Evolutionary conservation across 495 filamentous ascomycete species (phyloP), one percentile per base, ranked within the genome.

Genomic region (Podospora australis): DNA sequence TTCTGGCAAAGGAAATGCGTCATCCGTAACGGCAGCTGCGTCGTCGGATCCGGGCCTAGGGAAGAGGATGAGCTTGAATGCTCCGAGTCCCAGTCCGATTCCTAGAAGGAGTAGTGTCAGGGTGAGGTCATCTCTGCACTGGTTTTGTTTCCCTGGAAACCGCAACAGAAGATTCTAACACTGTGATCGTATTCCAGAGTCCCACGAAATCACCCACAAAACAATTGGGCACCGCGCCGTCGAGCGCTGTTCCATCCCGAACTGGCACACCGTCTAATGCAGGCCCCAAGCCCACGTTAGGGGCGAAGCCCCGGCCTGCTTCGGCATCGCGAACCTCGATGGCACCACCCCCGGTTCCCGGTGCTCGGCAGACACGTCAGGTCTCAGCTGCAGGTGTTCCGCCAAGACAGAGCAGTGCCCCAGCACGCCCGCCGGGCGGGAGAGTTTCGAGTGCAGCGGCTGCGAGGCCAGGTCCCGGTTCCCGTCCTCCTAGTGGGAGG

Each of bases 131-230:
- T n/a, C n/a, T n/a, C n/a, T n/a, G n/a, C n/a, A n/a, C n/a, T n/a
- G n/a, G 11, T 30, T 28, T 25, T 17, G n/a, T 25, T 17, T 41
- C 22, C 11, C 2, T 13, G 5, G 21, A 16, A 2, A 19, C 16
- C 16, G 16, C 14, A 20, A 20, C 4, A 16, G 5, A 8, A n/a
- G 44, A 26, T 38, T 36, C 16, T 16, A 29, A 32, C 25, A 5
- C 47, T 44, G 20, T 39, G 6, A 6, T 30, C 26, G 6, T 30
- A 6, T 40, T 10, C 4, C 21, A 88, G 84, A 87, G 86, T 23
- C 87, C 88, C 4, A 82, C 78, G 0, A 88, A 87, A 58, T 88
- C 84, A 4, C 87, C 88, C 6, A 88, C 86, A 8, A 91, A 94
- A 60, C 85, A 87, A 51, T 65, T 87, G 8, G 69, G 54, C 7